Evolutionary conservation across 1,284 basidiomycete species (phyloP), one percentile per base, ranked within the genome.

Genomic region (Amylostereum chailletii): DNA sequence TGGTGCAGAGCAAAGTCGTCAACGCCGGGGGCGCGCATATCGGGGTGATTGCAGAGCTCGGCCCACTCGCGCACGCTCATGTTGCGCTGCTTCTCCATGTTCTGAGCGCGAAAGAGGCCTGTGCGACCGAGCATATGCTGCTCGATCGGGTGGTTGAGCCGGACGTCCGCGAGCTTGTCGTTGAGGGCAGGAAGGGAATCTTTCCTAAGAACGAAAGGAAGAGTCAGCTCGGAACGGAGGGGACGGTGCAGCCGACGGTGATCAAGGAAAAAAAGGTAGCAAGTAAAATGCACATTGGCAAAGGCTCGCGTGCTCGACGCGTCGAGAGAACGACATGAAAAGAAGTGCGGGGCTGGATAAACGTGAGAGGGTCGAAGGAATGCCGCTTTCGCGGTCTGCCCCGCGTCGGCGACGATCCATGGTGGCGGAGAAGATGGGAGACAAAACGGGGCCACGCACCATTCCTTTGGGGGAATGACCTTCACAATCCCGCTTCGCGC

Each of bases 391-490:
- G 19, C 19, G 19, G 19, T 19, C 19, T 19, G 19, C 19, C 19
- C 19, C 3, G 41, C 11, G 31, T n/a, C 30, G 26, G 37, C 45
- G 33, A 45, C 46, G 9, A 52, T 47, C 30, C 33, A 42, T 34
- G 19, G 26, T 19, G 19, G 19, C 19, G 19, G 19, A 19, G 19
- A 19, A 19, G 19, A 39, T 5, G 19, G 40, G 41, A 45, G 44
- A 43, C 7, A 8, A 32, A 29, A 46, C 8, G n/a, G 19, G 19
- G 19, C 19, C 19, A 72, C 83, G 62, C 53, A 89, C 94, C 94
- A 96, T 74, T 94, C 89, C 60, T 83, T 79, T 19, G 2, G 94
- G 94, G 94, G 94, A 54, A 97, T 86, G 56, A 97, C 80, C 69
- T 97, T 97, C 54, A 94, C 85, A 53, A 97, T 94, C 26, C 94